These are phyloP conservation scores for Agrostemma githago DNA, from an alignment of 148 eudicot genomes.

Conservation along the genomic window DNA sequence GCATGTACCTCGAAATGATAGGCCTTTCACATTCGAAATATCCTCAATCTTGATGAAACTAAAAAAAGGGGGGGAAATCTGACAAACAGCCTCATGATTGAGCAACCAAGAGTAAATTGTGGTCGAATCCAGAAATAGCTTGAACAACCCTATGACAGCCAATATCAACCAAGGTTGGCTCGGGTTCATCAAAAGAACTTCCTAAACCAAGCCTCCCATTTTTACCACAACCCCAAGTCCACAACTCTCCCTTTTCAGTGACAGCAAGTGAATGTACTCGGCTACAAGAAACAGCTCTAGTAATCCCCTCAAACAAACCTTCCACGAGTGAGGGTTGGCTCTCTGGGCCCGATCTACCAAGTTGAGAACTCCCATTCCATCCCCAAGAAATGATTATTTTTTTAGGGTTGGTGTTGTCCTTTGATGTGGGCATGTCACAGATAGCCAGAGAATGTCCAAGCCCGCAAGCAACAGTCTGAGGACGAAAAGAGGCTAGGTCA, in stretches of 20 bases:
- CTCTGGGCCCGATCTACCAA: conserved; percentile 71
- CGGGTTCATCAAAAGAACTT: conserved; percentile 72
- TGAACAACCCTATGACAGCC: conserved; percentile 62
- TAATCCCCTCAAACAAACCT: conserved; percentile 44
- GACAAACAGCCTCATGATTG: conserved; percentile 29
- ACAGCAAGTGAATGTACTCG: conserved; percentile 80
- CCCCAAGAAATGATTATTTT: conserved; percentile 74
- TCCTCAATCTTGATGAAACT: background rate
- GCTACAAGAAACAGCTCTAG: conserved; percentile 59
- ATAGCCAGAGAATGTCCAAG: conserved; percentile 84
- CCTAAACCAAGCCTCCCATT: conserved; percentile 94
- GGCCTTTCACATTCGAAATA: background rate
- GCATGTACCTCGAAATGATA: background rate
- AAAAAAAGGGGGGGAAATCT: background rate
- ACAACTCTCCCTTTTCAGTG: conserved; percentile 50
- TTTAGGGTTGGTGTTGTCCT: conserved; percentile 17
- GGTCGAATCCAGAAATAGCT: conserved; percentile 90
- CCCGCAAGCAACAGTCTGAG: conserved; percentile 63
- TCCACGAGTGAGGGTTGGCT: conserved; percentile 50
- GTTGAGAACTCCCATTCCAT: conserved; percentile 82
- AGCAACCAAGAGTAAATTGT: conserved; percentile 65
- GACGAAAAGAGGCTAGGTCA: conserved; percentile 39
- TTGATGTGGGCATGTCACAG: conserved; percentile 35
- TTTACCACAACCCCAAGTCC: conserved; percentile 94
- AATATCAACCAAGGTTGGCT: conserved; percentile 61